Evolutionary conservation across 2,329 filamentous ascomycete genomes (phyloP).

Genomic region (Xylaria sp.): DNA sequence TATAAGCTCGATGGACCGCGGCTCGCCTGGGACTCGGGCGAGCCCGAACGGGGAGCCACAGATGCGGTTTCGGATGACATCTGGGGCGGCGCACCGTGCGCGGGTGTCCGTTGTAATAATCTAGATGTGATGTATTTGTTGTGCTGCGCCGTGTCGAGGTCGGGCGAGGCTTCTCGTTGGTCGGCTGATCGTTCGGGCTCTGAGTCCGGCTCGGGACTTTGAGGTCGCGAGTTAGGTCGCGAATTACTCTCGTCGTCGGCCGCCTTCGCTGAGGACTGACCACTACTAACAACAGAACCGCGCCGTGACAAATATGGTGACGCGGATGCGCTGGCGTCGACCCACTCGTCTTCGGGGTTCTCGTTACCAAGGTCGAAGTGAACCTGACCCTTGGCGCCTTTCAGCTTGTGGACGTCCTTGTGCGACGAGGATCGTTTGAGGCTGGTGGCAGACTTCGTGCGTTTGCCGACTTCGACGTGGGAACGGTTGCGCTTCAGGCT

Average conservation of each 20-base stretch:
- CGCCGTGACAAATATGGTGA: slow-evolving; percentile 59
- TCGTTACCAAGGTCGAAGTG: slow-evolving; percentile 66
- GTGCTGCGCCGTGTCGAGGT: slow-evolving; percentile 52
- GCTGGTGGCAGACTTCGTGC: slow-evolving; percentile 53
- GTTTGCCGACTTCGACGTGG: slow-evolving; percentile 57
- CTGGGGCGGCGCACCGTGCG: slow-evolving; percentile 63
- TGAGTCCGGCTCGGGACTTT: slow-evolving; percentile 36
- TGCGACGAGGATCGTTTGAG: slow-evolving; percentile 58
- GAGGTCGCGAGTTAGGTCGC: slow-evolving; percentile 42
- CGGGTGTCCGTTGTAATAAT: slow-evolving; percentile 65
- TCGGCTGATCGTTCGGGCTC: slow-evolving; percentile 27
- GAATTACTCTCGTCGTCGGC: slow-evolving; percentile 34
- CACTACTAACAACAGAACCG: slow-evolving; percentile 53
- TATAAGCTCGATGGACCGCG: slow-evolving; percentile 45
- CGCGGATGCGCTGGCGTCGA: slow-evolving; percentile 66
- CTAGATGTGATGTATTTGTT: slow-evolving; percentile 70
- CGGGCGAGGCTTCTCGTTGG: slow-evolving; percentile 34
- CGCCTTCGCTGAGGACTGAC: slow-evolving; percentile 49
- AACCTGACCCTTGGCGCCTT: slow-evolving; percentile 53
- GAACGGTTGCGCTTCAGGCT: slow-evolving; percentile 62
- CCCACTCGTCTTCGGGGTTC: slow-evolving; percentile 62
- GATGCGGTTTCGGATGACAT: slow-evolving; percentile 64
- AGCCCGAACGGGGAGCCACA: slow-evolving; percentile 43
- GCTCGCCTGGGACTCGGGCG: slow-evolving; percentile 41
- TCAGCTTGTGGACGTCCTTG: slow-evolving; percentile 49